These are phyloP conservation scores for Lactarius quietus DNA, from an alignment of 768 basidiomycete species.

Conservation along the genomic window DNA sequence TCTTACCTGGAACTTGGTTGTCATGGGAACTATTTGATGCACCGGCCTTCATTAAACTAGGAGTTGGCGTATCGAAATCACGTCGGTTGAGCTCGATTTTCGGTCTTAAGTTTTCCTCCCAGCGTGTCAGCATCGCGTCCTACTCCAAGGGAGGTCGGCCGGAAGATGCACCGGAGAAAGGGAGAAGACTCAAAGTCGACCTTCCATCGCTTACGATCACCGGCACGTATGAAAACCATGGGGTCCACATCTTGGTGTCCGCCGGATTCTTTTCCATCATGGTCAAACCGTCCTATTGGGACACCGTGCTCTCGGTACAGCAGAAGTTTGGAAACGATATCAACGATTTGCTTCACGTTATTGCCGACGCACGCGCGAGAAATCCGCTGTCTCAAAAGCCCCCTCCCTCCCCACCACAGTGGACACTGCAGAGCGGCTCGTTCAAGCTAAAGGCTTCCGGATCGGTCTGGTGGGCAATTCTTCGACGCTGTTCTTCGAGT, in stretches of 20 bases:
- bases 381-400: constrained; percentile 16
- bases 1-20: constrained; percentile 87
- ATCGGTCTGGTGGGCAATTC: constrained; percentile 72
- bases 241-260: constrained; percentile 52
- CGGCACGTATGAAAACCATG: constrained; percentile 49
- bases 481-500: constrained; percentile 72
- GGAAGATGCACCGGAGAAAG: constrained; percentile 34
- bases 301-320: constrained; percentile 77
- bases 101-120: constrained; percentile 62
- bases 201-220: constrained; percentile 65
- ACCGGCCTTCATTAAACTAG: constrained; percentile 41
- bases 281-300: constrained; percentile 80
- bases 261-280: constrained; percentile 69
- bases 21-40: constrained; percentile 63
- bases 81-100: constrained; percentile 44
- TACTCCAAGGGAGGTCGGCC: constrained; percentile 33
- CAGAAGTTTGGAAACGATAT: constrained; percentile 90
- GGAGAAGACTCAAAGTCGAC: constrained; percentile 54
- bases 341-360: constrained; percentile 67
- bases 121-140: constrained; percentile 56
- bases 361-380: constrained; percentile 54
- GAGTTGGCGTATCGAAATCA: constrained; percentile 34
- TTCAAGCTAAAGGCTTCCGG: constrained; percentile 77
- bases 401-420: constrained; percentile 20
- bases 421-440: constrained; percentile 40